A percentile compares a stretch with the other conserved stretches of the same genome.
Conservation (phyloP, 176 grass and related monocot genomes). For the Tillandsia fasciculata region DNA sequence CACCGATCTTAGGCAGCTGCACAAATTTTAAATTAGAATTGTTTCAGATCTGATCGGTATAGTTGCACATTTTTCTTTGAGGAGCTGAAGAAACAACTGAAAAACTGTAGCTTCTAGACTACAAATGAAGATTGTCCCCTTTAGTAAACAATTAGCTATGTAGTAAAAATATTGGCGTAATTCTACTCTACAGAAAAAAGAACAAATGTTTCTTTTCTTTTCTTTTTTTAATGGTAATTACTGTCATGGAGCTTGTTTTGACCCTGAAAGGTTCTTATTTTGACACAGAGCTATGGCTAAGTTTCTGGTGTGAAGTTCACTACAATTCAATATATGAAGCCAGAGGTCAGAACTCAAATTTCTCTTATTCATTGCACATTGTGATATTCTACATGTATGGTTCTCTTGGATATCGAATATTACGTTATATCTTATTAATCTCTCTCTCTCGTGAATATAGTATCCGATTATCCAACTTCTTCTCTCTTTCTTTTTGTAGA, state of each 20-base stretch:
- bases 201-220: too few species aligned
- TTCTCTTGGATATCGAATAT: not conserved
- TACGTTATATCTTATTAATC: too few species aligned
- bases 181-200: too few species aligned
- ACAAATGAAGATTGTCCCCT: too few species aligned
- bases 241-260: not conserved
- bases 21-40: too few species aligned
- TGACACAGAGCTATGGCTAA: conserved; percentile 79
- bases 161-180: too few species aligned
- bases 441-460: not conserved
- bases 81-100: too few species aligned
- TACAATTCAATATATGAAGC: conserved; percentile 95
- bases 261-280: conserved; percentile 9
- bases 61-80: too few species aligned
- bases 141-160: too few species aligned
- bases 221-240: not conserved
- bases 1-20: not conserved
- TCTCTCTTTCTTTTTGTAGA: conserved; percentile 33
- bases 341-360: conserved; percentile 39
- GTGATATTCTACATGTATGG: not conserved
- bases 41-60: too few species aligned
- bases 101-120: too few species aligned
- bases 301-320: conserved; percentile 99
- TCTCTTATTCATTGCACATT: not conserved
- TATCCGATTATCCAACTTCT: not conserved